These are phyloP conservation scores for Spathaspora gorwiae DNA, from an alignment of 805 yeast species.

Conservation along the genomic window DNA sequence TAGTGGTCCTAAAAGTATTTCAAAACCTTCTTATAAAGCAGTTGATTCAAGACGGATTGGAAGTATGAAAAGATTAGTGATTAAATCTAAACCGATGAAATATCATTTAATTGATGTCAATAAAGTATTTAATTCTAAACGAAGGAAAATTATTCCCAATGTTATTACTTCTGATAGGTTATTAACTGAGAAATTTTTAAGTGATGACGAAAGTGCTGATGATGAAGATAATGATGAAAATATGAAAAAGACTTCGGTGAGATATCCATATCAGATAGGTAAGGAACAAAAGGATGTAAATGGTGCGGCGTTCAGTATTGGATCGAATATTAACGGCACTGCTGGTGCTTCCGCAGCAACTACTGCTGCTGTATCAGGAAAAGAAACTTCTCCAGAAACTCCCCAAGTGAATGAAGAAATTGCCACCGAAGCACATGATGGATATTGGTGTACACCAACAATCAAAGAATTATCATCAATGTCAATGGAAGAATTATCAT, in stretches of 20 bases:
- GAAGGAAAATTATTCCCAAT: constrained; percentile 23
- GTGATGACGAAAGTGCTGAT: constrained; percentile 21
- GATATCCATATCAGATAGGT: constrained; percentile 12
- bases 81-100: constrained; percentile 37
- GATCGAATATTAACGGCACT: constrained; percentile 7
- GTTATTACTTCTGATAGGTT: constrained; percentile 11
- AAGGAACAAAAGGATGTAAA: not conserved
- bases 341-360: constrained; percentile 4
- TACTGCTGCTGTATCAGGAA: not conserved
- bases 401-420: constrained; percentile 3
- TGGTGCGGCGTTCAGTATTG: not conserved
- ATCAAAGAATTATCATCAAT: constrained; percentile 43
- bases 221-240: constrained; percentile 8
- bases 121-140: constrained; percentile 32
- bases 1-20: constrained; percentile 2
- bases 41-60: constrained; percentile 17
- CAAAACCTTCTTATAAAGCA: constrained; percentile 8
- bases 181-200: constrained; percentile 14
- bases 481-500: constrained; percentile 44
- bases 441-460: constrained; percentile 73
- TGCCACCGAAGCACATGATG: constrained; percentile 22
- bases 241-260: constrained; percentile 1
- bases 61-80: constrained; percentile 30
- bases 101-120: constrained; percentile 41
- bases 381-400: constrained; percentile 5